Base-by-base conservation (phyloP, 108 stramenopile genomes). In the Thalassiosira profunda region DNA sequence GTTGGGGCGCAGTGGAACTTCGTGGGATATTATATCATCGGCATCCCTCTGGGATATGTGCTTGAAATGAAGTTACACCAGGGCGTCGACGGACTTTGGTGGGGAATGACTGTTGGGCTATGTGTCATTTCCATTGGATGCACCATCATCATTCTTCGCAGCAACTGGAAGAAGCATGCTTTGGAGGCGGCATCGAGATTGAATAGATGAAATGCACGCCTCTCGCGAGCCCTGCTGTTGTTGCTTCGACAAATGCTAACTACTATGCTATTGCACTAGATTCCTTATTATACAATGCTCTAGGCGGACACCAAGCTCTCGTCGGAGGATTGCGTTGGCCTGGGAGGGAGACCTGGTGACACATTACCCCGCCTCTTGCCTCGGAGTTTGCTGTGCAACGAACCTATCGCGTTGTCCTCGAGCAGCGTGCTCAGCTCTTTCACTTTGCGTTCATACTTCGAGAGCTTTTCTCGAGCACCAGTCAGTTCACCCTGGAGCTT, bases 1-100 rank as follows among this genome's bases (percentile, higher is more conserved):
- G 48, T 80, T 1, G 58, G 68, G 34, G 79, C 79, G 25, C 47
- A 63, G 67, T 48, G 51, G 1, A 80, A 80, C 42, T 80, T 80
- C 23, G 55, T 72, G 11, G 79, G 68, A 9, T 80, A 69, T 53
- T 80, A 80, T 40, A 29, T 69, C 15, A 62, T 80, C 24, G 79
- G 79, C 33, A 56, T 79, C 41, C 79, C 79, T 2, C 2, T 80
- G 3, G 79, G 63, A 1, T 80, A 75, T 44, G 47, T 58, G 5
- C 51, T 80, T 35, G 53, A 21, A 0, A n/a, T 63, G 5, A 28
- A 26, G 15, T 14, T 20, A 14, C 15, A 29, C 11, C 9, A 25
- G 0, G 61, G 61, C 43, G 61, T 51, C 12, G 61, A 52, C 25
- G 61, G 61, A 54, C 45, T 63, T 23, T 63, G 61, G 61, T 28